A percentile compares a stretch with the other conserved stretches of the same genome.
phyloP scores from a whole-genome alignment of 2,329 filamentous ascomycete species.

The Pseudocercospora fuligena region DNA sequence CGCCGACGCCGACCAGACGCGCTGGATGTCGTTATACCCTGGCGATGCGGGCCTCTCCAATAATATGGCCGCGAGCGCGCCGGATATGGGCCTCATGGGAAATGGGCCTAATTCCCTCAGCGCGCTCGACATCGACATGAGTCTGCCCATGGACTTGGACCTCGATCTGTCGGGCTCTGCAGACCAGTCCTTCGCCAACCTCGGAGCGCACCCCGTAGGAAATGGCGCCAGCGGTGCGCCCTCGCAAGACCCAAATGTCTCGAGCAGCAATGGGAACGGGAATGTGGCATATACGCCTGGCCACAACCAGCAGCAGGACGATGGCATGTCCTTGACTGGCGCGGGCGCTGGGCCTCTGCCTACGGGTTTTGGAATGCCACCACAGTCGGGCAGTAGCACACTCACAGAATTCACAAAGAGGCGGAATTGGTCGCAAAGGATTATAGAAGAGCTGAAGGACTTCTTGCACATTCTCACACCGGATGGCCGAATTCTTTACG shows the following conservation, averaged over 20 bases:
- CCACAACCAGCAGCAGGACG: slow-evolving; percentile 34
- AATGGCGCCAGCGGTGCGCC: slow-evolving; percentile 31
- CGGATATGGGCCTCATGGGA: slow-evolving; percentile 27
- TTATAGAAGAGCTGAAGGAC: slow-evolving; percentile 88
- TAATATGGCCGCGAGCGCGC: slow-evolving; percentile 25
- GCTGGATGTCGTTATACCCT: slow-evolving; percentile 30
- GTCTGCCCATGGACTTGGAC: slow-evolving; percentile 55
- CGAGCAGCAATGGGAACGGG: slow-evolving; percentile 31
- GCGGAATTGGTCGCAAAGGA: slow-evolving; percentile 82
- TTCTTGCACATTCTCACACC: slow-evolving; percentile 85
- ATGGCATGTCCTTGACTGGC: slow-evolving; percentile 42
- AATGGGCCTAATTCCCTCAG: slow-evolving; percentile 44
- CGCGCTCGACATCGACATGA: slow-evolving; percentile 51
- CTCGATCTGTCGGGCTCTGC: slow-evolving; percentile 32
- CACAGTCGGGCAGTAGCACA: slow-evolving; percentile 56
- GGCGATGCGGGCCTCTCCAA: slow-evolving; percentile 20
- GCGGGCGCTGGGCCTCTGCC: slow-evolving; percentile 61
- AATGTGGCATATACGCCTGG: slow-evolving; percentile 25
- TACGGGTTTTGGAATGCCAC: slow-evolving; percentile 56
- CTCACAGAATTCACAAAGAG: slow-evolving; percentile 69
- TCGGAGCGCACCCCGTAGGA: slow-evolving; percentile 27
- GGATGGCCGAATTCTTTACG: slow-evolving; percentile 81
- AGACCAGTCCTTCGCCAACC: slow-evolving; percentile 34
- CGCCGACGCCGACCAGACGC: slow-evolving; percentile 21
- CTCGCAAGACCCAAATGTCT: slow-evolving; percentile 28